These are phyloP conservation scores for Rhododendron kiyosumense DNA, from an alignment of 148 eudicot species.

Conservation along the genomic window DNA sequence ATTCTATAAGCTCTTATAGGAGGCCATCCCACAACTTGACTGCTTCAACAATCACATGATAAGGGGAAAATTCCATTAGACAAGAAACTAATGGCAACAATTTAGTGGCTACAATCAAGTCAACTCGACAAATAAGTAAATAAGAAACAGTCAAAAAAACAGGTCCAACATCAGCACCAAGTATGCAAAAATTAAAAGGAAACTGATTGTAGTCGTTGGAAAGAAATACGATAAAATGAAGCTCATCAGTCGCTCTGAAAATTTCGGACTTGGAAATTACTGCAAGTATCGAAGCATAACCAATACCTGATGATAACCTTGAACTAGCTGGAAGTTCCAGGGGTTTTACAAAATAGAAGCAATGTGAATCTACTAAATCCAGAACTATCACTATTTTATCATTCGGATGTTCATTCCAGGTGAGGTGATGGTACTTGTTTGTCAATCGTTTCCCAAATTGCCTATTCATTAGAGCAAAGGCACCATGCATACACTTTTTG, in stretches of 20 bases:
- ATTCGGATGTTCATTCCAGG: background rate
- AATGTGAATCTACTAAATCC: background rate
- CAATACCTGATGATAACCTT: background rate
- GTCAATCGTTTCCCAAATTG: background rate
- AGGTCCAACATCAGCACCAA: background rate
- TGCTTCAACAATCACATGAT: slow-evolving; percentile 25
- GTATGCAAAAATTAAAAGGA: background rate
- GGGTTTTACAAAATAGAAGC: background rate
- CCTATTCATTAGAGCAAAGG: background rate
- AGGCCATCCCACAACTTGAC: slow-evolving; percentile 99
- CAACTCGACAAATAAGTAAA: background rate
- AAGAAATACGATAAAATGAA: background rate
- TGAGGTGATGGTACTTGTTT: background rate
- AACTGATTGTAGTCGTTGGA: background rate
- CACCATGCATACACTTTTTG: no score
- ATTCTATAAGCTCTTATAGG: slow-evolving; percentile 79
- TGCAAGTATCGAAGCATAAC: background rate
- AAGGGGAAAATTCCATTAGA: background rate
- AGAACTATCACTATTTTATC: background rate
- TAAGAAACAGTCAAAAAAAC: background rate
- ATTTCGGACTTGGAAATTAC: background rate
- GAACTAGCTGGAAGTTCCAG: background rate
- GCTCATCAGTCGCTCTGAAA: background rate
- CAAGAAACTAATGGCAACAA: background rate
- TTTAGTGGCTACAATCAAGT: background rate